Base-by-base conservation (phyloP, 176 grass and related monocot species). In the Zea luxurians region DNA sequence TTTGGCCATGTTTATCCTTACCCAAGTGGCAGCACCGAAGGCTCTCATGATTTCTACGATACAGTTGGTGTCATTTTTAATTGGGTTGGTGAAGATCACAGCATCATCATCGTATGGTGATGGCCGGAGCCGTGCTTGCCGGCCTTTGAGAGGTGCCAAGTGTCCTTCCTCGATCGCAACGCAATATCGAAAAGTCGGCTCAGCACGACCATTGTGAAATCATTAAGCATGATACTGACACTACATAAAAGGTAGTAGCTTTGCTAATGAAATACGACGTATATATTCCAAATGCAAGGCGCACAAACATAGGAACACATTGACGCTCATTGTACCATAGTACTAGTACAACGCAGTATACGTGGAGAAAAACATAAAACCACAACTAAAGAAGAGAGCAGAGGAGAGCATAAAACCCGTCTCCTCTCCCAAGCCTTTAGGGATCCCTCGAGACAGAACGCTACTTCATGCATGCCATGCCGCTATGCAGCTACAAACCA, bases 381-480 rank as follows among this genome's bases (percentile, higher is more conserved):
- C 50, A 77, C 1, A 15, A n/a, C 6, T 61, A 72, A 73, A 64
- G 27, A 27, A 27, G 27, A 27, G 61, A 85, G 64, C 43, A 85
- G 82, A 85, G 82, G 87, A 89, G 83, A 85, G 43, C 87, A 73
- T 82, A 89, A 89, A 89, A 89, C 10, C 13, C 61, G 66, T 89
- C 83, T 89, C 87, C 78, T 54, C 73, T 46, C 37, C 61, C 50
- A 52, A 73, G 82, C 40, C 76, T 76, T 54, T 59, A 71, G 60
- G 49, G 21, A 68, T 76, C 8, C 72, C 42, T 27, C 0, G 27
- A 27, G 27, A 27, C 27, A 27, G 27, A 27, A 27, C 27, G 27
- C 27, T 27, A 27, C 27, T 27, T 27, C 27, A 27, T 27, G 27
- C 27, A 27, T 27, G 27, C 27, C 64, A 71, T 57, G 48, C 59